A percentile compares a stretch with the other conserved stretches of the same genome.
phyloP scores from a whole-genome alignment of 306 rosid species.

The Dryas alaskensis region DNA sequence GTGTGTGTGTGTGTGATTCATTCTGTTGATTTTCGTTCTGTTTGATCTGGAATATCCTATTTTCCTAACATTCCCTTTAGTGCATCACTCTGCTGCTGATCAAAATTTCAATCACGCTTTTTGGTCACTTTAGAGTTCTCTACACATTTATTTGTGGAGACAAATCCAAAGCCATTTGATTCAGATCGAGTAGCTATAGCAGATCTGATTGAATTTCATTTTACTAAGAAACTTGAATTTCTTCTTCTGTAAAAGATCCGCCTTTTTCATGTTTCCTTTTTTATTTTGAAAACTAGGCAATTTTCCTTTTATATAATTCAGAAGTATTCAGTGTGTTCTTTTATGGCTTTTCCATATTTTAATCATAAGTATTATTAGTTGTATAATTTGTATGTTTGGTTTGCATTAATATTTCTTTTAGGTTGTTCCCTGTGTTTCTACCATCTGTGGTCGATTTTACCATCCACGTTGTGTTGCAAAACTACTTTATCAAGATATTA shows the following conservation, averaged over 20 bases:
- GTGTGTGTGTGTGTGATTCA: too few species aligned
- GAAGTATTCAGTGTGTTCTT: not conserved
- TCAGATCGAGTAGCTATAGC: too few species aligned
- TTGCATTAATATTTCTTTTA: conserved; percentile 24
- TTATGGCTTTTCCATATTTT: conserved; percentile 1
- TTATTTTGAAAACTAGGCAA: too few species aligned
- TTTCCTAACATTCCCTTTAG: not conserved
- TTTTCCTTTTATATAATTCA: not conserved
- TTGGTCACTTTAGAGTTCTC: not conserved
- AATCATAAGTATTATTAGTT: not conserved
- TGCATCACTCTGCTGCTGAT: not conserved
- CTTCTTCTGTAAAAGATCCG: not conserved
- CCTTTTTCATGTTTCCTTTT: not conserved
- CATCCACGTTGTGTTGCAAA: conserved; percentile 76
- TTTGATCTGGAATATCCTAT: not conserved
- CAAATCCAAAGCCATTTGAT: too few species aligned
- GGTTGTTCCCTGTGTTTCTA: conserved; percentile 76
- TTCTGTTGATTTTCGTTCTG: conserved; percentile 5
- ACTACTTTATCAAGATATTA: conserved; percentile 38
- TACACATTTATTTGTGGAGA: not conserved
- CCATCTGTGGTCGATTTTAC: conserved; percentile 84
- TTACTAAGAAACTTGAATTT: not conserved
- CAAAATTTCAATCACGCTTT: not conserved
- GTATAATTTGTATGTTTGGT: not conserved
- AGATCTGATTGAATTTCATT: not conserved